These are phyloP conservation scores for Alternaria burnsii DNA, from an alignment of 2,329 filamentous ascomycete species.

Conservation along the genomic window DNA sequence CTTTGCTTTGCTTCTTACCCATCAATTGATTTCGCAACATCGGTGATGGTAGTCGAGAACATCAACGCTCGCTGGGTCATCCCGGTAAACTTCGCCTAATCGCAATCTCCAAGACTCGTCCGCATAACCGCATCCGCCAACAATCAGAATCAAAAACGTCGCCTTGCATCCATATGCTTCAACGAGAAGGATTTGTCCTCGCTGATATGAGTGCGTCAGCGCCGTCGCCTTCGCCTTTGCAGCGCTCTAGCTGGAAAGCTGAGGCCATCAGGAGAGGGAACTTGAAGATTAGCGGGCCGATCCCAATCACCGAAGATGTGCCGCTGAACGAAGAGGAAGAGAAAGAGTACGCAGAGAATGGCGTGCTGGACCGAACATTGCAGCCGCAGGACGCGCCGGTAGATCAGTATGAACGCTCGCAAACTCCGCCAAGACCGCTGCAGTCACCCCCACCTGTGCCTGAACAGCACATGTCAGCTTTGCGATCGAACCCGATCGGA, in stretches of 20 bases:
- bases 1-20: slow-evolving; percentile 5
- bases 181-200: slow-evolving; percentile 41
- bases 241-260: slow-evolving; percentile 51
- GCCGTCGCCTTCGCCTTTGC: slow-evolving; percentile 31
- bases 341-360: slow-evolving; percentile 40
- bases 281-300: slow-evolving; percentile 51
- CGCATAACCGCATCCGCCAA: slow-evolving; percentile 28
- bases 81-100: slow-evolving; percentile 36
- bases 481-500: slow-evolving; percentile 23
- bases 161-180: slow-evolving; percentile 42
- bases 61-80: slow-evolving; percentile 25
- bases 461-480: slow-evolving; percentile 16
- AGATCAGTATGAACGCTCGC: slow-evolving; percentile 21
- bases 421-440: slow-evolving; percentile 23
- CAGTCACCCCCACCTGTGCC: slow-evolving; percentile 24
- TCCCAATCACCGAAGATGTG: slow-evolving; percentile 49
- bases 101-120: slow-evolving; percentile 29
- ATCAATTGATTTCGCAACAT: slow-evolving; percentile 10
- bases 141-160: slow-evolving; percentile 19
- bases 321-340: slow-evolving; percentile 48
- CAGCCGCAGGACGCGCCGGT: slow-evolving; percentile 25
- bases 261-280: slow-evolving; percentile 51
- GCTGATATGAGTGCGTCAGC: slow-evolving; percentile 43
- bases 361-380: slow-evolving; percentile 21
- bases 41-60: slow-evolving; percentile 29